phyloP scores from a whole-genome alignment of 2,329 filamentous ascomycete species.

The Fusarium falciforme region DNA sequence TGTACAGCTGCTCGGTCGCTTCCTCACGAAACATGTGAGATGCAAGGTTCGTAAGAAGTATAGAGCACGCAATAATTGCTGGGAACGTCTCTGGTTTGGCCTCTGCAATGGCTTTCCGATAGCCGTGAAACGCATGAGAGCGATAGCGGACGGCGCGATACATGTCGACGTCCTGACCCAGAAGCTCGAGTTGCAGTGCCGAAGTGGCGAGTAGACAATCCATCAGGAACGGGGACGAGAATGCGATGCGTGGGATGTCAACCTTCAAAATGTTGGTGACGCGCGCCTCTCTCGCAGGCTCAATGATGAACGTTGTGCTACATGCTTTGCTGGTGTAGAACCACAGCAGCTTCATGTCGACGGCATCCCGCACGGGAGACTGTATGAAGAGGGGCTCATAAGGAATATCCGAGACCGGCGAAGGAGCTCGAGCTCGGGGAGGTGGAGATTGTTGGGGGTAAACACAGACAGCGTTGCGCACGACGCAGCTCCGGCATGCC shows the following conservation, averaged over 20 bases:
- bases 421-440: not conserved
- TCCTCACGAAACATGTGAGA: not conserved
- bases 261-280: not conserved
- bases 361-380: not conserved
- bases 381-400: not conserved
- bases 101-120: not conserved
- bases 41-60: not conserved
- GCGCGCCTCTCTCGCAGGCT: not conserved
- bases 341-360: not conserved
- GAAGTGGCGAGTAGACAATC: not conserved
- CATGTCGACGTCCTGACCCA: not conserved
- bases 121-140: not conserved
- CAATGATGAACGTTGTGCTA: not conserved
- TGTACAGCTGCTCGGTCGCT: not conserved
- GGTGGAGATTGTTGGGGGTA: slow-evolving; percentile 4
- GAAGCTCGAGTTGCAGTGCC: not conserved
- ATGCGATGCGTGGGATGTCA: not conserved
- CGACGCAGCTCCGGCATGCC: not conserved
- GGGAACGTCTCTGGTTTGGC: not conserved
- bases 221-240: not conserved
- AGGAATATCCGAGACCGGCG: not conserved
- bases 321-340: not conserved
- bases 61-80: not conserved
- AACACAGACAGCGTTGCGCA: not conserved
- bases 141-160: not conserved